A percentile compares a stretch with the other conserved stretches of the same genome.
Conservation (phyloP, 495 filamentous ascomycete species). For the Penicillium paxilli region DNA sequence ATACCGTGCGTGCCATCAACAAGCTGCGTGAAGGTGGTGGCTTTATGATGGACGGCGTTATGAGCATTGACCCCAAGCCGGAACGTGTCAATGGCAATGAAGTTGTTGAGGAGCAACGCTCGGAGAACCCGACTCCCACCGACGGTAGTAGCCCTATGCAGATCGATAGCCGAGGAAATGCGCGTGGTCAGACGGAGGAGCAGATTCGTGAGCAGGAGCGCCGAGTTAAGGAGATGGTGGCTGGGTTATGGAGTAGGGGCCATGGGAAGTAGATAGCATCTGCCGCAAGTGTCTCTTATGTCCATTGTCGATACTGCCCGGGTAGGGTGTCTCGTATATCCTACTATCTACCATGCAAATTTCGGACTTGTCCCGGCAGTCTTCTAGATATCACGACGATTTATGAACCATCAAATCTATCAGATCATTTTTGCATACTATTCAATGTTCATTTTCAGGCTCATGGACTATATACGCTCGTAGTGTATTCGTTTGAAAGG, state of each 20-base stretch:
- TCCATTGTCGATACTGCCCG: no score
- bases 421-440: not conserved
- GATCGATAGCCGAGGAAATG: constrained; percentile 59
- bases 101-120: constrained; percentile 35
- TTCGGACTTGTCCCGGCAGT: not conserved
- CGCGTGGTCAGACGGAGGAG: constrained; percentile 62
- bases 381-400: not conserved
- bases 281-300: not conserved
- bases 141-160: constrained; percentile 33
- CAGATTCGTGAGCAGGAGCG: constrained; percentile 64
- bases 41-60: constrained; percentile 77
- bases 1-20: constrained; percentile 97
- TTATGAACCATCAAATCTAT: not conserved
- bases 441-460: no score
- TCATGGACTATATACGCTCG: no score
- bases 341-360: not conserved
- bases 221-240: constrained; percentile 58
- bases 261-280: constrained; percentile 23
- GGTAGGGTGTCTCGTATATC: no score
- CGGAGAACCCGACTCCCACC: constrained; percentile 1
- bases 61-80: constrained; percentile 63
- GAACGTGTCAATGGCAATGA: constrained; percentile 49
- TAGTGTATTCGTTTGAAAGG: no score
- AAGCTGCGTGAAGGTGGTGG: constrained; percentile 85
- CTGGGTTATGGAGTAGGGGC: constrained; percentile 56